Base-by-base conservation (phyloP, 2,329 filamentous ascomycete species). In the Colletotrichum graminicola region DNA sequence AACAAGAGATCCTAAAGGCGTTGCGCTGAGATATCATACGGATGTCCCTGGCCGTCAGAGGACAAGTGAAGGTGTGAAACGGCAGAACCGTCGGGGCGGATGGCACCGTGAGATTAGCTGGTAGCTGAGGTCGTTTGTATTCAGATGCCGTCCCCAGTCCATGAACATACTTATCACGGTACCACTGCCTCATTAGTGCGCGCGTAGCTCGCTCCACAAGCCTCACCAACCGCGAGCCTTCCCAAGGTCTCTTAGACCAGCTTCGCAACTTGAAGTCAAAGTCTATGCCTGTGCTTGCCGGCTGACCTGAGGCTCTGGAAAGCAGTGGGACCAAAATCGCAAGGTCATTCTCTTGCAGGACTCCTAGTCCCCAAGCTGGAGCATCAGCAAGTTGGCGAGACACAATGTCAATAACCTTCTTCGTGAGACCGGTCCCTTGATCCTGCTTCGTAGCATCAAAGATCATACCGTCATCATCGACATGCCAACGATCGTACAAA, bases 21-120 rank as follows among this genome's bases (percentile, higher is more conserved):
- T 99, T 99, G 32, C 96, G 90, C 80, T 98, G 95, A 11, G 96
- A 98, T 74, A 99, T 99, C 78, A 93, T 89, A 21, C 96, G 92
- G 71, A 99, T 94, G 75, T 98, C 94, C 79, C 93, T 94, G 5
- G 96, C 94, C 8, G 94, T 94, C 74, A 99, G 85, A 0, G 96
- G 96, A 74, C 93, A 97, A 1, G 96, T 99, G 78, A 99, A 99
- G 0, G 96, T 98, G 80, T 99, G 96, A 78, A 99, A 99, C 0
- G 96, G 96, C 1, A 99, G 86, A 1, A 99, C 95, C 0, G 96
- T 99, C 2, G 96, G 96, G 7, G 96, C 95, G 39, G 93, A 91
- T 5, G 96, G 96, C 12, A 97, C 88, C 0, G 92, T 88, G 41
- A 99, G 85, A 52, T 87, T 88, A 3, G 86, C 81, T 5, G 95